Evolutionary conservation across 2,329 filamentous ascomycete genomes (phyloP), one percentile per base, ranked within the genome.

Genomic region (Ambrosiella beaveri): DNA sequence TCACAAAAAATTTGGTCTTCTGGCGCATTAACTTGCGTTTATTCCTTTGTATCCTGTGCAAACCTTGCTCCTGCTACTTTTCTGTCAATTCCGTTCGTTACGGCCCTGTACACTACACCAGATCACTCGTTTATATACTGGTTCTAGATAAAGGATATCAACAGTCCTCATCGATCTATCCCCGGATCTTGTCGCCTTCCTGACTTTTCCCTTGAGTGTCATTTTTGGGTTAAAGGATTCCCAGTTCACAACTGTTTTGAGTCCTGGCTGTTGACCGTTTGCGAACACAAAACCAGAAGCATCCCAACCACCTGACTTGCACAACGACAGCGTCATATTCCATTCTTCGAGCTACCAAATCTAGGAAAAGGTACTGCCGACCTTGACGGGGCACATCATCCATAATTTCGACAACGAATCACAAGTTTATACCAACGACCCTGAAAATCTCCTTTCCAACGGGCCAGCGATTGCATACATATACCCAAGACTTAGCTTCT

Each of bases 241-340:
- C 27, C 19, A n/a, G 39, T 56, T 45, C 39, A 45, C 41, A 45
- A 36, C 39, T 56, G 38, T 44, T 45, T 56, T 51, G 19, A 40
- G 19, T 39, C 47, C 17, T 44, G 19, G 19, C 11, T 50, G 44
- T 39, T 58, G 35, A 50, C 55, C 45, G 55, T 51, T 57, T 57
- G 55, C 45, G 55, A 57, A 51, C 45, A 57, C 17, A 55, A 54
- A 44, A 40, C 38, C 11, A 40, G 44, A 51, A 44, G 39, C 52
- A 58, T 49, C 50, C 57, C 57, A 58, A 58, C 45, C 55, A 51
- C 55, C 55, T 35, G 27, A 51, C 47, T 19, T 51, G 47, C 15
- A 55, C 17, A 52, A 27, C 27, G 47, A 35, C 47, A 35, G 27
- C 47, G 35, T 27, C 19, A 51, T 36, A 36, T 36, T 9, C 11